Conservation (phyloP, 2,329 filamentous ascomycete genomes). For the Fusarium sp. region DNA sequence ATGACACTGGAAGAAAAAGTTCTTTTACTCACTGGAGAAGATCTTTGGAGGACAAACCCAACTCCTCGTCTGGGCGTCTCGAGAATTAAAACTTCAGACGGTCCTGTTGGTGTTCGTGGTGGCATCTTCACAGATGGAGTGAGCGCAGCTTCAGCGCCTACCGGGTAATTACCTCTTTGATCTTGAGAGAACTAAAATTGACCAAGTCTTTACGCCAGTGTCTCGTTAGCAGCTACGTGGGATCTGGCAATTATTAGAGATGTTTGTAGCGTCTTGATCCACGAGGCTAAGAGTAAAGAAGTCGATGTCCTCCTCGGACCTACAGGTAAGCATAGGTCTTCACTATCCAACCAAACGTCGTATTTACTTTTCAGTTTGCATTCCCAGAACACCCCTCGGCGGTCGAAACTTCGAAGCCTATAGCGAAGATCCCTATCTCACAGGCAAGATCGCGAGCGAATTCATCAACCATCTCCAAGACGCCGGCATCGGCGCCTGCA, state of each 20-base stretch:
- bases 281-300: slow-evolving; percentile 30
- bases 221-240: slow-evolving; percentile 27
- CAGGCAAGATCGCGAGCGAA: slow-evolving; percentile 48
- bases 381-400: slow-evolving; percentile 47
- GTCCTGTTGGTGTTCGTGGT: slow-evolving; percentile 21
- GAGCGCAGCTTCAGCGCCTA: slow-evolving; percentile 18
- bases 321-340: background rate
- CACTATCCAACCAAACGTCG: rapidly evolving
- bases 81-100: slow-evolving; percentile 25
- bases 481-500: slow-evolving; percentile 52
- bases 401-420: slow-evolving; percentile 55
- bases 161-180: background rate
- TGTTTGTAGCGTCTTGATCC: slow-evolving; percentile 17
- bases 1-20: slow-evolving; percentile 28
- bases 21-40: slow-evolving; percentile 1
- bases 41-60: slow-evolving; percentile 18
- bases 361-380: background rate
- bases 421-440: slow-evolving; percentile 54
- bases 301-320: slow-evolving; percentile 23
- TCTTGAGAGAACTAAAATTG: background rate
- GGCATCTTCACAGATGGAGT: slow-evolving; percentile 26
- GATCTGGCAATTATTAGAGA: slow-evolving; percentile 2
- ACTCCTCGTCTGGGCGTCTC: slow-evolving; percentile 6
- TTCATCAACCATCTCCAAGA: slow-evolving; percentile 51
- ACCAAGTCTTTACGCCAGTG: background rate